Percentiles rank a stretch among this genome's conserved stretches.
phyloP scores from a whole-genome alignment of 768 basidiomycete genomes.

The Calvatia gigantea region DNA sequence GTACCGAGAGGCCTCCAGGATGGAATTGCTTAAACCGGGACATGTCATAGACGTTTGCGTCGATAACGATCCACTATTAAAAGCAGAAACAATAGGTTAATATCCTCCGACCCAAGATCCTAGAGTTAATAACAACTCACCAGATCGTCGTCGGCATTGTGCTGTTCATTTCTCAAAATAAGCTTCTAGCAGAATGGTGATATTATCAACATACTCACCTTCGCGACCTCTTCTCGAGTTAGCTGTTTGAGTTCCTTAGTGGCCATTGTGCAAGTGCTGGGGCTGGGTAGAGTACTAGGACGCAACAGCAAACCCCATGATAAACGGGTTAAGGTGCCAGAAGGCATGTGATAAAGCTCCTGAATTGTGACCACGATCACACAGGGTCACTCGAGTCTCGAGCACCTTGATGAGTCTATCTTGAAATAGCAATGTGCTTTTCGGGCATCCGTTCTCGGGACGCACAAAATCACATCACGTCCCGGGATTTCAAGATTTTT shows the following conservation, averaged over 20 bases:
- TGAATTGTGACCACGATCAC: too few species aligned
- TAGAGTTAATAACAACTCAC: slow-evolving; percentile 36
- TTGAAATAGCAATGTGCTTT: too few species aligned
- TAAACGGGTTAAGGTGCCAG: neutral
- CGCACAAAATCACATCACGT: too few species aligned
- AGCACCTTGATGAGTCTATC: too few species aligned
- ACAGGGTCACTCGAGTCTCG: too few species aligned
- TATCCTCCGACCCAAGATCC: neutral
- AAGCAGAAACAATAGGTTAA: neutral
- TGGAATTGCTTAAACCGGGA: slow-evolving; percentile 77
- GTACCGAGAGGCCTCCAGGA: slow-evolving; percentile 75
- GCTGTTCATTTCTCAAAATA: slow-evolving; percentile 38
- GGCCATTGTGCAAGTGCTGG: slow-evolving; percentile 19
- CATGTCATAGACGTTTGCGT: slow-evolving; percentile 80
- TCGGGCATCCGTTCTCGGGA: too few species aligned
- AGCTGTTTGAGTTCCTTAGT: slow-evolving; percentile 32
- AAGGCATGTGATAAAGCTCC: slow-evolving; percentile 3
- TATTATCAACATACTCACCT: slow-evolving; percentile 37
- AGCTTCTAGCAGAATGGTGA: neutral
- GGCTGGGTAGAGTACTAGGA: neutral
- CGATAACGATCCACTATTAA: slow-evolving; percentile 75
- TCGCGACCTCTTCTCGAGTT: slow-evolving; percentile 68
- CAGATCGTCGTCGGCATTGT: slow-evolving; percentile 76
- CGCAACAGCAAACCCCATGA: neutral
- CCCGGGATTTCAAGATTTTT: slow-evolving; percentile 4